A percentile compares a stretch with the other conserved stretches of the same genome.
Evolutionary conservation across 148 eudicot genomes (phyloP).

Genomic region (Agrostemma githago): DNA sequence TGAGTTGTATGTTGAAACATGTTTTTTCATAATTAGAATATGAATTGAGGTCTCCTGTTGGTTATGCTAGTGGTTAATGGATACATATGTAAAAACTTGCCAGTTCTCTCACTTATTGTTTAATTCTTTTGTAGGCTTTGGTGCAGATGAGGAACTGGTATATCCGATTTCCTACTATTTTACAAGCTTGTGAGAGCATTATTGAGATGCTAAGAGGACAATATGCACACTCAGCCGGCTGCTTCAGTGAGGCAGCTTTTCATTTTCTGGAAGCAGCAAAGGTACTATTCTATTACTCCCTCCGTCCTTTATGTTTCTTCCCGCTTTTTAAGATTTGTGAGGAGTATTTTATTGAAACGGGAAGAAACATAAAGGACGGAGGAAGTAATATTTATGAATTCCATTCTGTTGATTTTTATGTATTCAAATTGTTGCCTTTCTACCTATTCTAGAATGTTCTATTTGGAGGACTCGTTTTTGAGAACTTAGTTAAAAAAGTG

Average conservation of each 20-base stretch:
- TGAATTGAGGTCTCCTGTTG: background rate
- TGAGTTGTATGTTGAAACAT: background rate
- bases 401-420: no score
- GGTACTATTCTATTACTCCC: constrained; percentile 34
- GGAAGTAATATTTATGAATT: background rate
- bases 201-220: constrained; percentile 99
- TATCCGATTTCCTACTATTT: constrained; percentile 80
- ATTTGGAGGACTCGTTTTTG: background rate
- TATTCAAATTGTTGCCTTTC: background rate
- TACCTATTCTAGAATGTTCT: background rate
- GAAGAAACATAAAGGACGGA: no score
- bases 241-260: constrained; percentile 70
- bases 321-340: no score
- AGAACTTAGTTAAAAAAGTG: no score
- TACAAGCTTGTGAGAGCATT: constrained; percentile 88
- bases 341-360: no score
- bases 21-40: background rate
- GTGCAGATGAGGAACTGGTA: constrained; percentile 90
- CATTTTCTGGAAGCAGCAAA: constrained; percentile 87
- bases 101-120: constrained; percentile 3
- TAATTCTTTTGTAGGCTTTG: constrained; percentile 55
- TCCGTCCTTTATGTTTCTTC: no score
- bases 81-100: background rate
- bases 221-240: constrained; percentile 88
- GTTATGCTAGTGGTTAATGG: background rate